Conservation (phyloP, 2,329 filamentous ascomycete species). For the Sporothrix pseudoabietina region DNA sequence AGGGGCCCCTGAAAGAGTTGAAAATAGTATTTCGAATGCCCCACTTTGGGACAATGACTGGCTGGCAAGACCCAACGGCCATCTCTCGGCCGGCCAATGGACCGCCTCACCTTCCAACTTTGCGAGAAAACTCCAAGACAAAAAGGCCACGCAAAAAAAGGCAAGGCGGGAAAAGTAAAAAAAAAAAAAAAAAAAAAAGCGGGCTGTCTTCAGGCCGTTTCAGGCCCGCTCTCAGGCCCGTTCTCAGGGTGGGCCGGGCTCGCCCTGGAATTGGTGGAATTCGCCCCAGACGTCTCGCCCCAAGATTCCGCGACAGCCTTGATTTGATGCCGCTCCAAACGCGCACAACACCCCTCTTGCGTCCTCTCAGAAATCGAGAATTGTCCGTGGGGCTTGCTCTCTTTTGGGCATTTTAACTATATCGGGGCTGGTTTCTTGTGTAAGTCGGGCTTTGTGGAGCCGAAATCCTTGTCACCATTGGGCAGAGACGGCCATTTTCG, state of each 20-base stretch:
- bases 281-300: slow-evolving; percentile 12
- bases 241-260: background rate
- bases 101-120: background rate
- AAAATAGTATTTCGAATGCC: background rate
- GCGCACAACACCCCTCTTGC: too few relatives aligned
- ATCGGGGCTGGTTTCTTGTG: background rate
- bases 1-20: background rate
- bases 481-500: background rate
- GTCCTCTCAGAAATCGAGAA: background rate
- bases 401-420: background rate
- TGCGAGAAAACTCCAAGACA: background rate
- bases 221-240: too few relatives aligned
- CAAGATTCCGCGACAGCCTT: background rate
- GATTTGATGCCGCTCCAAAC: background rate
- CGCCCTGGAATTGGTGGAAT: slow-evolving; percentile 24
- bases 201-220: too few relatives aligned
- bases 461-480: slow-evolving; percentile 6
- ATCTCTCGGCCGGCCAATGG: background rate
- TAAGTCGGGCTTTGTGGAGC: slow-evolving; percentile 22
- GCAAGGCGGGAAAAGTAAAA: too few relatives aligned
- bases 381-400: slow-evolving; percentile 8
- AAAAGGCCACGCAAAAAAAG: background rate
- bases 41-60: background rate
- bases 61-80: background rate
- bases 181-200: background rate